Percentiles rank a stretch among this genome's conserved stretches.
Conservation (phyloP, 805 yeast genomes). For the Pichia insulana region DNA sequence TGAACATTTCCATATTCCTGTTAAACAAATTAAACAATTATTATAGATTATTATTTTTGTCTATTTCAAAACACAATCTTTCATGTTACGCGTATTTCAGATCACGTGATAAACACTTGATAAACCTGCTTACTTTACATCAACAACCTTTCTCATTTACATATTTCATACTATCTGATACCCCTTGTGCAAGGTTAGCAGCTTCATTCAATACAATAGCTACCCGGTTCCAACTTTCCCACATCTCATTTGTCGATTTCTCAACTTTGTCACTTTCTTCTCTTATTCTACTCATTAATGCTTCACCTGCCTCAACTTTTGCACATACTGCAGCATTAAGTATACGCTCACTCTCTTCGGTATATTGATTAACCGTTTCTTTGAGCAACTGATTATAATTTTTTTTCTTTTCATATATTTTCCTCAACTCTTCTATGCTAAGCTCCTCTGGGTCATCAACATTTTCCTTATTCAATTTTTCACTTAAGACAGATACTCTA, state of each 20-base stretch:
- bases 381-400: not conserved
- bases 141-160: not conserved
- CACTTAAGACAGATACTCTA: constrained; percentile 11
- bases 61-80: too few species aligned
- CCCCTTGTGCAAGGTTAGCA: not conserved
- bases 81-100: too few species aligned
- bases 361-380: constrained; percentile 2
- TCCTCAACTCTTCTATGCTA: not conserved
- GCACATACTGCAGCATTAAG: constrained; percentile 1
- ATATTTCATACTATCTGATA: not conserved
- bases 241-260: constrained; percentile 1
- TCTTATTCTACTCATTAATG: not conserved
- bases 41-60: too few species aligned
- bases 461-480: not conserved
- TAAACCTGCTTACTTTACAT: too few species aligned
- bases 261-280: not conserved
- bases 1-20: too few species aligned
- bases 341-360: not conserved
- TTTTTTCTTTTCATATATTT: not conserved
- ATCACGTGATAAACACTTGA: too few species aligned
- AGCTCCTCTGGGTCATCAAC: not conserved
- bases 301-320: not conserved
- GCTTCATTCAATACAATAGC: constrained; percentile 1
- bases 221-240: constrained; percentile 4
- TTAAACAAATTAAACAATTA: too few species aligned